phyloP scores from a whole-genome alignment of 352 stramenopile genomes.

The Globisporangium camurandrum region DNA sequence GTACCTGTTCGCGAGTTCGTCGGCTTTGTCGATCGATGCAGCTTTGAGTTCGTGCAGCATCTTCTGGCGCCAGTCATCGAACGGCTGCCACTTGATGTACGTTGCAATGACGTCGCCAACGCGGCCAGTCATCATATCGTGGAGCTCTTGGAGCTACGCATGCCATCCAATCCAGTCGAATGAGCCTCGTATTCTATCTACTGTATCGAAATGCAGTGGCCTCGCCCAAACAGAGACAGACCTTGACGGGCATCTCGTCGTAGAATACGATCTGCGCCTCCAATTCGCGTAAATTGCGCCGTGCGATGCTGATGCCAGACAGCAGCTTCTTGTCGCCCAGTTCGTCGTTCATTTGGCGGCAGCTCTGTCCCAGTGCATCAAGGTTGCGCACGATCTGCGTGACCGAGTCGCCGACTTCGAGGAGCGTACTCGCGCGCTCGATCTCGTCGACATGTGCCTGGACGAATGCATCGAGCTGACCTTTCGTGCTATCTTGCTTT shows the following conservation, averaged over 20 bases:
- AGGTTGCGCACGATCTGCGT: conserved; percentile 56
- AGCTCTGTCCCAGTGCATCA: conserved; percentile 43
- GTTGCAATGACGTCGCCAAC: conserved; percentile 47
- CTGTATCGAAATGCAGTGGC: neutral
- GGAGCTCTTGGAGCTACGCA: conserved; percentile 27
- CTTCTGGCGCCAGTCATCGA: conserved; percentile 79
- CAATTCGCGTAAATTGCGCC: conserved; percentile 74
- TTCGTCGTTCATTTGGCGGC: conserved; percentile 77
- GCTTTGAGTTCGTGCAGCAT: conserved; percentile 70
- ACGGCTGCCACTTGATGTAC: conserved; percentile 61
- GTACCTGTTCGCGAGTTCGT: conserved; percentile 68
- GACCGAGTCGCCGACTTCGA: conserved; percentile 64
- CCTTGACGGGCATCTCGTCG: conserved; percentile 60
- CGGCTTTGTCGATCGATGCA: conserved; percentile 48
- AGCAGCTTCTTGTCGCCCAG: conserved; percentile 75
- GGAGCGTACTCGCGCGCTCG: conserved; percentile 61
- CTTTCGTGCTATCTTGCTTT: conserved; percentile 71
- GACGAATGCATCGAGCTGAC: conserved; percentile 60
- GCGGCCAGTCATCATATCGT: conserved; percentile 37
- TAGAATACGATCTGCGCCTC: conserved; percentile 82
- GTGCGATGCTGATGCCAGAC: conserved; percentile 69
- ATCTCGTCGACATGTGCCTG: conserved; percentile 81
- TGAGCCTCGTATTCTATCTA: no score
- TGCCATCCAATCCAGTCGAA: neutral
- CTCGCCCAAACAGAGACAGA: no score